phyloP scores from a whole-genome alignment of 2,329 filamentous ascomycete genomes.

The Pseudodiploospora longispora region DNA sequence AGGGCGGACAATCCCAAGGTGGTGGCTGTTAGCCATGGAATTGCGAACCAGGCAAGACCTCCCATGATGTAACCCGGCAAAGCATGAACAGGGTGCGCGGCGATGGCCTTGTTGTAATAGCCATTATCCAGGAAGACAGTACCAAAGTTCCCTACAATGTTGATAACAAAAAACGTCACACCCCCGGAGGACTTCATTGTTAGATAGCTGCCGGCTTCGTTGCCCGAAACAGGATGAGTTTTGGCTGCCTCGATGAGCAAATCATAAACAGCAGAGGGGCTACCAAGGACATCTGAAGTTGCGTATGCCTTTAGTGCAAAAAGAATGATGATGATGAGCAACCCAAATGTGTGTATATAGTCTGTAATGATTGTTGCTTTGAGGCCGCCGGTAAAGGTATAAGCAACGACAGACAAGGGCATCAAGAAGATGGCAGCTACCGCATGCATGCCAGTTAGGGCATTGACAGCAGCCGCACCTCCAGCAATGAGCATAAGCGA shows the following conservation, averaged over 20 bases:
- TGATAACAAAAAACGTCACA: slow-evolving; percentile 86
- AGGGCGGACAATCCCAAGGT: slow-evolving; percentile 80
- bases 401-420: slow-evolving; percentile 45
- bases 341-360: slow-evolving; percentile 77
- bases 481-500: slow-evolving; percentile 85
- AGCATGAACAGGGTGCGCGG: slow-evolving; percentile 75
- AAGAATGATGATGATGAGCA: slow-evolving; percentile 76
- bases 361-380: slow-evolving; percentile 85
- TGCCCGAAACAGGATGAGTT: slow-evolving; percentile 69
- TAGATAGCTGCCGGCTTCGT: slow-evolving; percentile 72
- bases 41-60: slow-evolving; percentile 84
- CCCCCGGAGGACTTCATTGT: slow-evolving; percentile 70
- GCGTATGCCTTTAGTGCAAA: slow-evolving; percentile 80
- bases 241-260: slow-evolving; percentile 60
- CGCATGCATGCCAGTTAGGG: slow-evolving; percentile 41
- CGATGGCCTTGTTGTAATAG: slow-evolving; percentile 92
- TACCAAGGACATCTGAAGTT: slow-evolving; percentile 63
- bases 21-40: slow-evolving; percentile 82
- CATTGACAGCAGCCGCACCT: slow-evolving; percentile 51
- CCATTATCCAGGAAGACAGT: slow-evolving; percentile 82
- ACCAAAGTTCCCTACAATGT: slow-evolving; percentile 73
- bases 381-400: slow-evolving; percentile 71
- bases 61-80: slow-evolving; percentile 84
- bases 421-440: slow-evolving; percentile 55
- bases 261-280: slow-evolving; percentile 70